Conservation (phyloP, 495 filamentous ascomycete genomes). For the Hyphodiscus hymeniophilus region DNA sequence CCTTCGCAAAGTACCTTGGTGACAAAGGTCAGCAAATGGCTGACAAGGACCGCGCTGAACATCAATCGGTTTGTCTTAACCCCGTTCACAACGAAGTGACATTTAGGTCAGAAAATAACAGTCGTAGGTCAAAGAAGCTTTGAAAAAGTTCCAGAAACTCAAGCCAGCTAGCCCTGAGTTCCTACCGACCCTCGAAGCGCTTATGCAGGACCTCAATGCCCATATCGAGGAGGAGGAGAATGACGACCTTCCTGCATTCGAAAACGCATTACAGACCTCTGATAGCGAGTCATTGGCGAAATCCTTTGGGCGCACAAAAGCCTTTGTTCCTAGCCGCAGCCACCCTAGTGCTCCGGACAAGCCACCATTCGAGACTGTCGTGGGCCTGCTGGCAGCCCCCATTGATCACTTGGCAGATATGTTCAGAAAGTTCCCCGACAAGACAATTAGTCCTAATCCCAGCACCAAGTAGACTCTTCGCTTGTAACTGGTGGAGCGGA, state of each 20-base stretch:
- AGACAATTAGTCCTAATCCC: constrained; percentile 2
- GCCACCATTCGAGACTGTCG: constrained; percentile 42
- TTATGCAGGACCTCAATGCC: constrained; percentile 41
- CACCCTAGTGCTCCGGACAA: constrained; percentile 36
- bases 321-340: constrained; percentile 40
- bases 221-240: constrained; percentile 58
- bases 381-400: constrained; percentile 39
- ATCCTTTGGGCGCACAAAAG: constrained; percentile 50
- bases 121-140: constrained; percentile 53
- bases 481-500: no score
- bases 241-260: constrained; percentile 47
- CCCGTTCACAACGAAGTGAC: background rate
- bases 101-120: background rate
- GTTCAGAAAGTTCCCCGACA: constrained; percentile 37
- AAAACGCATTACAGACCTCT: constrained; percentile 31
- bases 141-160: constrained; percentile 54
- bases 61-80: constrained; percentile 37
- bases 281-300: constrained; percentile 38
- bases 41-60: constrained; percentile 51
- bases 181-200: constrained; percentile 37
- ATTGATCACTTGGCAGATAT: constrained; percentile 43
- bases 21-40: constrained; percentile 42
- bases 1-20: constrained; percentile 51
- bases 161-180: constrained; percentile 38
- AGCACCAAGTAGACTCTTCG: no score